Evolutionary conservation across 768 basidiomycete genomes (phyloP).

Genomic region (Psilocybe azurescens): DNA sequence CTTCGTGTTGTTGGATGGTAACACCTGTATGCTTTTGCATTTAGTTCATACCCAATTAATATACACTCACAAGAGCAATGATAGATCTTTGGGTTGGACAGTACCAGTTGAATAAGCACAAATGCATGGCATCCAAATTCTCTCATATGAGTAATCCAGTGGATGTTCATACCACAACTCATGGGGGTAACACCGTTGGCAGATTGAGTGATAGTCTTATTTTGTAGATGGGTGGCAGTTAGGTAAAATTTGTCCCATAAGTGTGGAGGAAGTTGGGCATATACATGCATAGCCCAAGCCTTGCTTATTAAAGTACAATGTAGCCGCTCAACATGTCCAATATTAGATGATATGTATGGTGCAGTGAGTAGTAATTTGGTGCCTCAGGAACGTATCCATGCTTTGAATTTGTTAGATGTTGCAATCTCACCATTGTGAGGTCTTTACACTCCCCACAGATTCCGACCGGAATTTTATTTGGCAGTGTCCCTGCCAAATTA

Average conservation of each 20-base stretch:
- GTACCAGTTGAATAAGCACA: constrained; percentile 17
- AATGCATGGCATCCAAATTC: constrained; percentile 33
- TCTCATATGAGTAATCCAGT: constrained; percentile 30
- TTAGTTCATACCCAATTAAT: constrained; percentile 25
- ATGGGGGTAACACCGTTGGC: constrained; percentile 20
- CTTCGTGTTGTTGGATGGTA: constrained; percentile 12
- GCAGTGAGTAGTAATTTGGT: constrained; percentile 27
- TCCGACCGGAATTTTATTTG: too few relatives aligned
- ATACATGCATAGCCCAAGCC: constrained; percentile 32
- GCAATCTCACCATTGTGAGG: constrained; percentile 26
- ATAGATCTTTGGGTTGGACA: constrained; percentile 31
- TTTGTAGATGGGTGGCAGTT: constrained; percentile 30
- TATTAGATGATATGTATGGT: constrained; percentile 40
- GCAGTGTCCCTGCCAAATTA: too few relatives aligned
- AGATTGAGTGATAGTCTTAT: constrained; percentile 12
- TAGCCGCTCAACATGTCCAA: constrained; percentile 39
- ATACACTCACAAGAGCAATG: constrained; percentile 24
- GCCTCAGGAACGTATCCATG: constrained; percentile 20
- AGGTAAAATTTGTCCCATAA: constrained; percentile 40
- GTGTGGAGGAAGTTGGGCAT: constrained; percentile 27
- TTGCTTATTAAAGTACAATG: constrained; percentile 39
- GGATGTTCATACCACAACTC: constrained; percentile 20
- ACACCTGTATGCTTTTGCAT: constrained; percentile 23
- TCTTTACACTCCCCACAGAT: too few relatives aligned
- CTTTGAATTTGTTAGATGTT: constrained; percentile 21